A percentile compares a stretch with the other conserved stretches of the same genome.
Evolutionary conservation across 2,329 filamentous ascomycete genomes (phyloP).

Genomic region (Reticulascus tulasneorum): DNA sequence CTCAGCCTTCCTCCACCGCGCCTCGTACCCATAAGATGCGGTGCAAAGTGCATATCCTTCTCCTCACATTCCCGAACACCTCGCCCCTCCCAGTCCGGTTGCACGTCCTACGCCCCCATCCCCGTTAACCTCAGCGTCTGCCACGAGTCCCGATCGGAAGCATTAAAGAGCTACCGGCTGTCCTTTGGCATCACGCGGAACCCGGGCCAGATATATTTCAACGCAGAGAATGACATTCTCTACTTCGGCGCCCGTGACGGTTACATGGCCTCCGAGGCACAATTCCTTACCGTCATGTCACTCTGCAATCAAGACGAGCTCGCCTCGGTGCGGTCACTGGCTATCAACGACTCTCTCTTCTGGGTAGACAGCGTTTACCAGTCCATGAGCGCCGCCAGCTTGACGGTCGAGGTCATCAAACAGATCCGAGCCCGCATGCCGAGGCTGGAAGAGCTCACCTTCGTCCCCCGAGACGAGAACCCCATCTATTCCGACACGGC

Average conservation of each 20-base stretch:
- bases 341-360: slow-evolving; percentile 42
- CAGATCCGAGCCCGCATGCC: slow-evolving; percentile 35
- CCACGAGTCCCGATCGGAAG: slow-evolving; percentile 41
- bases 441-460: slow-evolving; percentile 36
- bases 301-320: slow-evolving; percentile 38
- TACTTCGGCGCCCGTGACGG: slow-evolving; percentile 43
- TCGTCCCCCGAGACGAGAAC: slow-evolving; percentile 38
- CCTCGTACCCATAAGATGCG: slow-evolving; percentile 40
- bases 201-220: slow-evolving; percentile 39
- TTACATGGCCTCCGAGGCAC: slow-evolving; percentile 40
- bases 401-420: slow-evolving; percentile 35
- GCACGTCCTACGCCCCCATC: slow-evolving; percentile 35
- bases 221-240: slow-evolving; percentile 36
- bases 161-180: slow-evolving; percentile 34
- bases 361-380: slow-evolving; percentile 27
- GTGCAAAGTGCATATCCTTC: slow-evolving; percentile 23
- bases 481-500: slow-evolving; percentile 23
- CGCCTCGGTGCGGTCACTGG: slow-evolving; percentile 34
- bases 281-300: slow-evolving; percentile 40
- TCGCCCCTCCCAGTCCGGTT: slow-evolving; percentile 24
- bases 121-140: slow-evolving; percentile 43
- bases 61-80: slow-evolving; percentile 2
- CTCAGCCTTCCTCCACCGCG: slow-evolving; percentile 38
- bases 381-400: slow-evolving; percentile 33
- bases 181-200: slow-evolving; percentile 38